Conservation (phyloP, 768 basidiomycete species). For the Leccinum rimulosum region DNA sequence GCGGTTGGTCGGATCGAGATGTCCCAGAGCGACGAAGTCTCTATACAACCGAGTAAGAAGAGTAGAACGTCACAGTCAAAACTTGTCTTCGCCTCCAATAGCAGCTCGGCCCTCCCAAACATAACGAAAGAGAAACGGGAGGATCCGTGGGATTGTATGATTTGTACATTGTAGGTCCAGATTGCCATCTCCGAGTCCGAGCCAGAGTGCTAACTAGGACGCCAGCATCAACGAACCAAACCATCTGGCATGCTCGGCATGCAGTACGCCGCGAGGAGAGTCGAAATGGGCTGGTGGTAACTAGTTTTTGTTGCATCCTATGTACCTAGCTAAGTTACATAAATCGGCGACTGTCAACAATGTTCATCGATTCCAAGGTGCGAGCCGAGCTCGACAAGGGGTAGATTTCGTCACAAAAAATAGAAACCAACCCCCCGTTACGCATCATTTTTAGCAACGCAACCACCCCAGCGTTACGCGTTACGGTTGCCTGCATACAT, state of each 20-base stretch:
- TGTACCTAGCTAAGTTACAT: no score
- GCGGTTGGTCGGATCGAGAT: background rate
- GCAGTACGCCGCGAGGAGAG: conserved; percentile 52
- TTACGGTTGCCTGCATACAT: background rate
- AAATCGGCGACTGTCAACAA: no score
- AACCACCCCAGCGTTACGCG: conserved; percentile 21
- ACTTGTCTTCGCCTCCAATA: background rate
- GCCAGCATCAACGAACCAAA: conserved; percentile 49
- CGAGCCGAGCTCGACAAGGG: background rate
- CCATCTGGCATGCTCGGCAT: conserved; percentile 63
- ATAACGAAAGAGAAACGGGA: conserved; percentile 37
- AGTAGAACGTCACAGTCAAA: conserved; percentile 21
- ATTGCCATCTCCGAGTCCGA: background rate
- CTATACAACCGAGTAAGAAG: conserved; percentile 16
- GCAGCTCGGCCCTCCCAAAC: background rate
- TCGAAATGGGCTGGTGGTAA: conserved; percentile 14
- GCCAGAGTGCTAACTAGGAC: conserved; percentile 3
- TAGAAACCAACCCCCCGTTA: background rate
- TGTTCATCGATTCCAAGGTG: no score
- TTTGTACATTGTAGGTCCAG: conserved; percentile 61
- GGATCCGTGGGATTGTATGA: conserved; percentile 48
- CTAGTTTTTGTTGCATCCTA: background rate
- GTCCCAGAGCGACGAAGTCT: background rate
- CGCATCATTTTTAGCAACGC: background rate
- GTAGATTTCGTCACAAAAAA: background rate